Evolutionary conservation across 2,329 filamentous ascomycete genomes (phyloP).

Genomic region (Paecilomyces dactylethromorphus): DNA sequence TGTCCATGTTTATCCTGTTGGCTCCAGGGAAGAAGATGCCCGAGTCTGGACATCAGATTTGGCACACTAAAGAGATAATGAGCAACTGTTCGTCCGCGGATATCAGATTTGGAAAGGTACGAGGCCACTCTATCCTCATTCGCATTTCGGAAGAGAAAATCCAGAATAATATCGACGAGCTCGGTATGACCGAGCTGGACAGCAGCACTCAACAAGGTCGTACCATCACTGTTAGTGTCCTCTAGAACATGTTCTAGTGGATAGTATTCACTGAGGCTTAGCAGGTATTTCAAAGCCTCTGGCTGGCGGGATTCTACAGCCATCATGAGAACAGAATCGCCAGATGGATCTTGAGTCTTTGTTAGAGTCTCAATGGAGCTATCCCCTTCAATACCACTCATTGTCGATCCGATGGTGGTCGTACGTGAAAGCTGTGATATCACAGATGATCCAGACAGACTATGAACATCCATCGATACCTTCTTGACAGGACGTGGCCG

Average conservation of each 20-base stretch:
- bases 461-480: constrained; percentile 84
- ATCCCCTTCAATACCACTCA: constrained; percentile 73
- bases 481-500: constrained; percentile 59
- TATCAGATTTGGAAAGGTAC: constrained; percentile 73
- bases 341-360: constrained; percentile 54
- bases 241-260: constrained; percentile 64
- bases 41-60: constrained; percentile 68
- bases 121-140: constrained; percentile 51
- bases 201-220: constrained; percentile 81
- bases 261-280: constrained; percentile 72
- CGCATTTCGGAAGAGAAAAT: constrained; percentile 57
- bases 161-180: constrained; percentile 67
- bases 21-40: constrained; percentile 74
- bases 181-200: constrained; percentile 75
- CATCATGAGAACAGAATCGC: constrained; percentile 87
- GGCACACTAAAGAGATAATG: constrained; percentile 95
- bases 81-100: constrained; percentile 79
- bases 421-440: constrained; percentile 76
- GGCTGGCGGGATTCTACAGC: constrained; percentile 66
- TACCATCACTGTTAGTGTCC: constrained; percentile 84
- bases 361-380: constrained; percentile 65
- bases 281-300: constrained; percentile 69
- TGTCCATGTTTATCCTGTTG: constrained; percentile 94
- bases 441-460: constrained; percentile 78
- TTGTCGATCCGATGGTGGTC: constrained; percentile 67